These are phyloP conservation scores for Dispira parvispora DNA, from an alignment of 192 early-diverging fungal genomes.

Conservation along the genomic window DNA sequence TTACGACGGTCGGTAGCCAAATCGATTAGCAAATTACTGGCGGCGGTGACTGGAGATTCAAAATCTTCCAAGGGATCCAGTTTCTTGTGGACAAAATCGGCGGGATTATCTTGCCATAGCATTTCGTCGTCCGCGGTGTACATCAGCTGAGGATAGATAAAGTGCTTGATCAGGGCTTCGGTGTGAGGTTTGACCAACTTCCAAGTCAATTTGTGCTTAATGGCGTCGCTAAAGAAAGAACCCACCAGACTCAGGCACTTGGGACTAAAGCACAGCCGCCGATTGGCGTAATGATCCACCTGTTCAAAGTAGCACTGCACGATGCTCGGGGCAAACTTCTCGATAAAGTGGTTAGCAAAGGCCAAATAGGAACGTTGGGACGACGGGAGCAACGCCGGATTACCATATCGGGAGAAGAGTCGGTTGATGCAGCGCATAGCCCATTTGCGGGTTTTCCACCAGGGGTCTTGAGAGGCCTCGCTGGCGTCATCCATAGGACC, in stretches of 20 bases:
- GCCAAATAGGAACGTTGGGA: slow-evolving; percentile 25
- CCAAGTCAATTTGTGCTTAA: slow-evolving; percentile 85
- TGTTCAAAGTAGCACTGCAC: slow-evolving; percentile 69
- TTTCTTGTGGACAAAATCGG: slow-evolving; percentile 78
- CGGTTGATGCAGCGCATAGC: slow-evolving; percentile 75
- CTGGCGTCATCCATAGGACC: slow-evolving; percentile 29
- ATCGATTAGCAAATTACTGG: slow-evolving; percentile 57
- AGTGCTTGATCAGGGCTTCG: slow-evolving; percentile 64
- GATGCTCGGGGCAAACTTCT: slow-evolving; percentile 83
- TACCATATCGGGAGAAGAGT: slow-evolving; percentile 57
- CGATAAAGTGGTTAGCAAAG: slow-evolving; percentile 74
- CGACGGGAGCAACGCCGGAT: slow-evolving; percentile 41
- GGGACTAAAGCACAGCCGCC: slow-evolving; percentile 53
- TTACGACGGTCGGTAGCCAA: slow-evolving; percentile 64
- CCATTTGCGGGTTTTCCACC: slow-evolving; percentile 95
- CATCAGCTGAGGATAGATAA: slow-evolving; percentile 86
- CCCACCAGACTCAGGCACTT: slow-evolving; percentile 52
- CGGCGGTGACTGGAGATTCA: slow-evolving; percentile 52
- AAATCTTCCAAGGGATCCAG: slow-evolving; percentile 74
- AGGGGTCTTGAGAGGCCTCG: slow-evolving; percentile 66
- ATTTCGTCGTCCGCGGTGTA: slow-evolving; percentile 70
- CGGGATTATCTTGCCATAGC: slow-evolving; percentile 84
- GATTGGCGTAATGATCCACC: slow-evolving; percentile 54
- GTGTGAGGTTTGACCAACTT: slow-evolving; percentile 72
- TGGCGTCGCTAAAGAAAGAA: slow-evolving; percentile 64